These are phyloP conservation scores for Tetradesmus obliquus DNA, from an alignment of 139 green algal species.

Conservation along the genomic window DNA sequence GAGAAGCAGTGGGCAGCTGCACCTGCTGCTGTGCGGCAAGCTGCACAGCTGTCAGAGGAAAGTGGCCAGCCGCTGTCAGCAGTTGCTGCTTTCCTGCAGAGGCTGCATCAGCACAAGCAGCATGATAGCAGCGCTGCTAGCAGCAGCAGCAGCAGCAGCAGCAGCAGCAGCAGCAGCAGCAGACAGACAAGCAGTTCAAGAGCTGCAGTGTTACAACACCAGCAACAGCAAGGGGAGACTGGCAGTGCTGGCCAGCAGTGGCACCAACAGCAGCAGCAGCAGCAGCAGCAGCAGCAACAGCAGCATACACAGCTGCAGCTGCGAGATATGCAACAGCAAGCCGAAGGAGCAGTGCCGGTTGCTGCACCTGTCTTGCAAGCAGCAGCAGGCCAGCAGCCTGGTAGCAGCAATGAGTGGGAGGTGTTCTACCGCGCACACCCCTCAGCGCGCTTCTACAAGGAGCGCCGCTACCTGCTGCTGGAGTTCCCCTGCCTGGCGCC, in stretches of 20 bases:
- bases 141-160: not conserved
- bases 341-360: not conserved
- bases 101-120: not conserved
- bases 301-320: not conserved
- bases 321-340: not conserved
- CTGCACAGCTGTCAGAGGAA: not conserved
- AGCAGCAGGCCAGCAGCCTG: not conserved
- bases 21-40: not conserved
- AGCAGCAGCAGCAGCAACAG: not conserved
- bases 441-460: constrained; percentile 79
- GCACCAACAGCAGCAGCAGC: constrained; percentile 12
- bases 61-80: not conserved
- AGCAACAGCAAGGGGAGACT: not conserved
- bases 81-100: not conserved
- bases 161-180: not conserved
- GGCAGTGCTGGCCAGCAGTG: not conserved
- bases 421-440: constrained; percentile 73
- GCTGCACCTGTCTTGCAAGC: not conserved
- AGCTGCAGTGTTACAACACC: not conserved
- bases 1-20: constrained; percentile 35
- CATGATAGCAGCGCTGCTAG: not conserved
- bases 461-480: constrained; percentile 79
- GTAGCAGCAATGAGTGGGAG: constrained; percentile 65
- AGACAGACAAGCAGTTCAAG: too few relatives aligned
- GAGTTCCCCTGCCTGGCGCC: constrained; percentile 72